A percentile compares a stretch with the other conserved stretches of the same genome.
phyloP scores from a whole-genome alignment of 352 stramenopile genomes.

The Globisporangium abappressorium region DNA sequence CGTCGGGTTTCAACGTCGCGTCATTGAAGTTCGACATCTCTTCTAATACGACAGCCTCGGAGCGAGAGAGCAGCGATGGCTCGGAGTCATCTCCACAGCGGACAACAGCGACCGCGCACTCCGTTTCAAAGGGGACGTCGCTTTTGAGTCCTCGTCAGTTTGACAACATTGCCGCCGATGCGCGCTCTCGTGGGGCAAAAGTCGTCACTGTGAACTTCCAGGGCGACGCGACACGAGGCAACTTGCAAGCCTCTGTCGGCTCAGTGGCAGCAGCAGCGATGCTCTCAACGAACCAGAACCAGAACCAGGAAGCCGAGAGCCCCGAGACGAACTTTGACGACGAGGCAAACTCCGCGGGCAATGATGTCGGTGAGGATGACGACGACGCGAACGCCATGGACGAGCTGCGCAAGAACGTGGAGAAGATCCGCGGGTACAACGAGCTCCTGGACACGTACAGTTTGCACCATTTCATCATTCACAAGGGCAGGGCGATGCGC shows the following conservation, averaged over 20 bases:
- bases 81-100: slow-evolving; percentile 2
- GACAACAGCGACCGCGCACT: not conserved
- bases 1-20: slow-evolving; percentile 69
- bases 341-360: not conserved
- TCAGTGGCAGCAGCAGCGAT: slow-evolving; percentile 2
- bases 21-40: slow-evolving; percentile 78
- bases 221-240: slow-evolving; percentile 13
- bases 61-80: not conserved
- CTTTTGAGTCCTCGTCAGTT: not conserved
- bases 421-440: slow-evolving; percentile 81
- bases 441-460: slow-evolving; percentile 77
- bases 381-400: slow-evolving; percentile 46
- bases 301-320: slow-evolving; percentile 20
- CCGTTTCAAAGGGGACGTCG: not conserved
- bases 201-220: slow-evolving; percentile 32
- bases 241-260: slow-evolving; percentile 13
- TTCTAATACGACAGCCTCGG: not conserved
- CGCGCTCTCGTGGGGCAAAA: slow-evolving; percentile 15
- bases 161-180: not conserved
- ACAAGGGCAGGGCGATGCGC: slow-evolving; percentile 74
- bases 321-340: slow-evolving; percentile 22
- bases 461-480: slow-evolving; percentile 89
- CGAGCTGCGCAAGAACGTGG: slow-evolving; percentile 66
- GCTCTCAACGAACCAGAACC: slow-evolving; percentile 27
- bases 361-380: slow-evolving; percentile 17